Percentiles rank a stretch among this genome's conserved stretches.
Evolutionary conservation across 208 protist species (phyloP).

Genomic region (Ichthyophonus hoferi): DNA sequence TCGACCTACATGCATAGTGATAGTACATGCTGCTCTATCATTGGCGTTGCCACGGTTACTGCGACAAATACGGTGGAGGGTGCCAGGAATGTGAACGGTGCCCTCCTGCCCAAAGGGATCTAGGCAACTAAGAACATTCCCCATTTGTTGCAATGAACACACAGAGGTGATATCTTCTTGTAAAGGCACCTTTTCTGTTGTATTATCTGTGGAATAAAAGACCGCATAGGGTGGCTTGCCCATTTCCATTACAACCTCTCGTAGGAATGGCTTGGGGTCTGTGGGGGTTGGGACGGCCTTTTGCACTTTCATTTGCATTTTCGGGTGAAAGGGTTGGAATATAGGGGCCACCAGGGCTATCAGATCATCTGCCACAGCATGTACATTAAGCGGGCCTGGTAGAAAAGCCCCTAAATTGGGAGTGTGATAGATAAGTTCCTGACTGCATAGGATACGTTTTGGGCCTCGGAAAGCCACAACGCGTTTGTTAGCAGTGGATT

Average conservation of each 20-base stretch:
- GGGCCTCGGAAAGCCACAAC: background rate
- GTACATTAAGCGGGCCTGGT: no score
- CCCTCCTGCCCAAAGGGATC: background rate
- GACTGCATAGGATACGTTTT: background rate
- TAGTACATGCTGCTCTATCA: no score
- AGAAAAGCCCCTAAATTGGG: no score
- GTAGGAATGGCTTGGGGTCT: no score
- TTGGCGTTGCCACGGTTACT: background rate
- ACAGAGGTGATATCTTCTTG: background rate
- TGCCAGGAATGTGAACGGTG: background rate
- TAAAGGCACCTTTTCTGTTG: background rate
- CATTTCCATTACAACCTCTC: background rate
- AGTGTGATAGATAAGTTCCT: no score
- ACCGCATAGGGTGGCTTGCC: background rate
- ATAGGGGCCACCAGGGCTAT: no score
- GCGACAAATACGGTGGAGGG: background rate
- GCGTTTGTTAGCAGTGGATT: background rate
- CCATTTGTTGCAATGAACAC: background rate
- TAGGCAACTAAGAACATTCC: background rate
- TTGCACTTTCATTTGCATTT: no score
- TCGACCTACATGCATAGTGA: background rate
- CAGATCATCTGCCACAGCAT: no score
- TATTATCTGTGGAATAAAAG: background rate
- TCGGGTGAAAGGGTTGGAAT: no score
- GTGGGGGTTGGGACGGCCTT: no score